Evolutionary conservation across 352 stramenopile genomes (phyloP).

Genomic region (Elongisporangium undulatum): DNA sequence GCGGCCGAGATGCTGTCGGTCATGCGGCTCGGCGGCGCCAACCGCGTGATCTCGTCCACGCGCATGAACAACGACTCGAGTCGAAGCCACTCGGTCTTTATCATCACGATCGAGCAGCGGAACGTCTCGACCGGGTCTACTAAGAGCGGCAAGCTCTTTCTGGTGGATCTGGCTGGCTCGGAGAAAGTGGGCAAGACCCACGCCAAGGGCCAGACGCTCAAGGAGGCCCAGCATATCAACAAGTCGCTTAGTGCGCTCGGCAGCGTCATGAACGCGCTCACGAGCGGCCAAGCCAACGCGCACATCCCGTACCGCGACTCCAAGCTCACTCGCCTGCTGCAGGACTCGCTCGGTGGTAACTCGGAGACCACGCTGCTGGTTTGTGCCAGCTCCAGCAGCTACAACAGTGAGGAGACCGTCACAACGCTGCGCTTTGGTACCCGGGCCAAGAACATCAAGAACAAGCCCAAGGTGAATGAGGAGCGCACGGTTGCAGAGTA

Average conservation of each 20-base stretch:
- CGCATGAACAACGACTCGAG: slow-evolving; percentile 90
- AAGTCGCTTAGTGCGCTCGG: slow-evolving; percentile 87
- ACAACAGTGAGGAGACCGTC: slow-evolving; percentile 69
- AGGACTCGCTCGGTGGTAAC: slow-evolving; percentile 79
- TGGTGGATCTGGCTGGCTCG: slow-evolving; percentile 75
- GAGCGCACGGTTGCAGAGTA: slow-evolving; percentile 86
- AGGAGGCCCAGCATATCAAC: slow-evolving; percentile 90
- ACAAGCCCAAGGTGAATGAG: slow-evolving; percentile 81
- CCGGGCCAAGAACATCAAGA: slow-evolving; percentile 75
- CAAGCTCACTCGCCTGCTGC: slow-evolving; percentile 84
- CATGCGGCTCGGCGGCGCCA: slow-evolving; percentile 90
- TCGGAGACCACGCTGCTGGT: slow-evolving; percentile 69
- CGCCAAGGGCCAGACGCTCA: slow-evolving; percentile 89
- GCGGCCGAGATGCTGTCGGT: slow-evolving; percentile 75
- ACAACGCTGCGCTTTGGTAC: slow-evolving; percentile 74
- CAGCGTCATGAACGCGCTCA: slow-evolving; percentile 89
- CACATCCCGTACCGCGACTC: slow-evolving; percentile 91
- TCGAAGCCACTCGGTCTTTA: slow-evolving; percentile 95
- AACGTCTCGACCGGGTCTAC: slow-evolving; percentile 57
- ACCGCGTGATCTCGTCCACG: slow-evolving; percentile 85
- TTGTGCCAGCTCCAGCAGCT: slow-evolving; percentile 58
- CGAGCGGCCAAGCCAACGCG: slow-evolving; percentile 77
- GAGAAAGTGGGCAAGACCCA: slow-evolving; percentile 77
- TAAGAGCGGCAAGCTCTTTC: slow-evolving; percentile 90
- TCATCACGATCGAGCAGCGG: slow-evolving; percentile 92